A percentile compares a stretch with the other conserved stretches of the same genome.
Conservation (phyloP, 805 yeast genomes). For the Kuraishia piskuri region DNA sequence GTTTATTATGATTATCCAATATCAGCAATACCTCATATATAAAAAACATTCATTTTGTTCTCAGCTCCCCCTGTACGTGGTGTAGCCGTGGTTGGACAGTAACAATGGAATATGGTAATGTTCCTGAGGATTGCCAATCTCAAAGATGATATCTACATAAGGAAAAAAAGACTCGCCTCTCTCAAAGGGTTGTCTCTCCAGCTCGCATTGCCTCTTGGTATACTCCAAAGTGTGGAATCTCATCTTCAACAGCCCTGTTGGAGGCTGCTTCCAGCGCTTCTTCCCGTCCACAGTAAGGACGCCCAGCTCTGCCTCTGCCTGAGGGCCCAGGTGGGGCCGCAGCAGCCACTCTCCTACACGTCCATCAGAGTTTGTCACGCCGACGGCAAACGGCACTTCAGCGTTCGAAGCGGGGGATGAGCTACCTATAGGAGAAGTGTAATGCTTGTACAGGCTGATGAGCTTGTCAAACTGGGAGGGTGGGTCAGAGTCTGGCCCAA, state of each 20-base stretch:
- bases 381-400: constrained; percentile 49
- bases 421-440: background rate
- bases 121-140: constrained; percentile 53
- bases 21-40: background rate
- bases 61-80: constrained; percentile 83
- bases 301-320: constrained; percentile 12
- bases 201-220: constrained; percentile 24
- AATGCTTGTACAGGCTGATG: background rate
- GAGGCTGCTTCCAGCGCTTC: constrained; percentile 33
- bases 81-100: constrained; percentile 77
- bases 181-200: constrained; percentile 7
- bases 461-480: background rate
- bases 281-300: constrained; percentile 19
- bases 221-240: constrained; percentile 71
- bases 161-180: constrained; percentile 63
- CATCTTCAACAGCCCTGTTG: constrained; percentile 65
- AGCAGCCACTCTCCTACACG: constrained; percentile 61
- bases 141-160: constrained; percentile 71
- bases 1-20: background rate
- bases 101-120: constrained; percentile 90
- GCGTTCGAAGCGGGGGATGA: background rate
- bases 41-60: background rate
- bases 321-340: background rate
- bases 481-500: background rate
- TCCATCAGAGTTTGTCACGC: constrained; percentile 74